Conservation (phyloP, 2,329 filamentous ascomycete genomes). For the Mariannaea sp. region DNA sequence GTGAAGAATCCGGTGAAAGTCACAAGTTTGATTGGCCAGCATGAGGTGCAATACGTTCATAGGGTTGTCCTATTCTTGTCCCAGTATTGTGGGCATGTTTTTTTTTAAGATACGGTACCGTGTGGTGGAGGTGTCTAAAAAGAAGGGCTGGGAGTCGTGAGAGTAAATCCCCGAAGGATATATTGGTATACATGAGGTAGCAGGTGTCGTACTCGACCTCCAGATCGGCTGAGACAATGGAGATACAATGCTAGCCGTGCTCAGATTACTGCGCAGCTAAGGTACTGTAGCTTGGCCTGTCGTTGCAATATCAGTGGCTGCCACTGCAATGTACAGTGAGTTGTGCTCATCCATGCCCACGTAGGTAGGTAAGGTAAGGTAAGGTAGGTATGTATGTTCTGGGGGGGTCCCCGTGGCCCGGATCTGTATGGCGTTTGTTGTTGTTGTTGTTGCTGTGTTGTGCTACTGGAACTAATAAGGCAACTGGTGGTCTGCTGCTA, state of each 20-base stretch:
- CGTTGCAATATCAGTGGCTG: background rate
- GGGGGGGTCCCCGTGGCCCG: background rate
- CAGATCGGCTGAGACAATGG: background rate
- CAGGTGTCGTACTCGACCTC: background rate
- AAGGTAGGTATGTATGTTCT: too few species aligned
- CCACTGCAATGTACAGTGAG: background rate
- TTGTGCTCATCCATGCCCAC: background rate
- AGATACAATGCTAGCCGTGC: background rate
- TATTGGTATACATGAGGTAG: background rate
- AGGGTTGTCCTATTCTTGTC: constrained; percentile 15
- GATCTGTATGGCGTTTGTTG: background rate
- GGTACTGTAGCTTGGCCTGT: background rate
- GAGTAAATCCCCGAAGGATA: too few species aligned
- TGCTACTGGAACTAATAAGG: constrained; percentile 1
- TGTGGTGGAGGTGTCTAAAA: background rate
- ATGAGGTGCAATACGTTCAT: constrained; percentile 10
- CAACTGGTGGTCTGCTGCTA: too few species aligned
- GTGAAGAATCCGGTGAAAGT: constrained; percentile 35
- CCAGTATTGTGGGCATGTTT: constrained; percentile 25
- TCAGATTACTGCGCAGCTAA: background rate
- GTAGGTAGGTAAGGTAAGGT: too few species aligned
- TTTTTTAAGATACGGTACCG: constrained; percentile 1
- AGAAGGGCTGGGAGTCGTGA: too few species aligned
- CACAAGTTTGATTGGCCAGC: constrained; percentile 33
- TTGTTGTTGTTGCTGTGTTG: too few species aligned